Conservation (phyloP, 768 basidiomycete species). For the Mycena alexandri region DNA sequence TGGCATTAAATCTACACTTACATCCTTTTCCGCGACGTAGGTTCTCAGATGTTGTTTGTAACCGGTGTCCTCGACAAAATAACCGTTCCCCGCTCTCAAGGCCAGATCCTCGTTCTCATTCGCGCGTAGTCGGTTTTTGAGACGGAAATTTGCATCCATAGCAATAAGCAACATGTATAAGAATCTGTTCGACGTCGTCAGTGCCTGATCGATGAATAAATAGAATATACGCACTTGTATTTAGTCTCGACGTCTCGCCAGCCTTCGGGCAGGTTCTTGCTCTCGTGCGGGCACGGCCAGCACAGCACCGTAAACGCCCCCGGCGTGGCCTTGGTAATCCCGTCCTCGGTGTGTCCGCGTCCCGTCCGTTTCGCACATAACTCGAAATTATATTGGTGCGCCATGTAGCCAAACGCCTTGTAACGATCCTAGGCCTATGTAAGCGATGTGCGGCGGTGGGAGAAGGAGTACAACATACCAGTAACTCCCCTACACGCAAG, state of each 20-base stretch:
- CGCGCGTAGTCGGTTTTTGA: slow-evolving; percentile 29
- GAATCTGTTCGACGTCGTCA: slow-evolving; percentile 9
- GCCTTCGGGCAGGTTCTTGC: slow-evolving; percentile 37
- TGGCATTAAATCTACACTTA: background rate
- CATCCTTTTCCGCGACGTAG: slow-evolving; percentile 25
- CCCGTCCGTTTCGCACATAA: slow-evolving; percentile 11
- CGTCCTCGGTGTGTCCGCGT: slow-evolving; percentile 17
- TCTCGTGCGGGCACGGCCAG: slow-evolving; percentile 40
- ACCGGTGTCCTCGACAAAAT: slow-evolving; percentile 25
- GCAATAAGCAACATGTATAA: slow-evolving; percentile 38
- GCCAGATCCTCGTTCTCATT: slow-evolving; percentile 35
- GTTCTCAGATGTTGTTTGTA: slow-evolving; percentile 22
- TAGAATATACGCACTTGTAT: background rate
- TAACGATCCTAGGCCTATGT: slow-evolving; percentile 26
- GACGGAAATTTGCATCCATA: no score
- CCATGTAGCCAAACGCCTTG: slow-evolving; percentile 4
- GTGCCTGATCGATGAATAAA: background rate
- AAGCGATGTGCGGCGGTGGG: no score
- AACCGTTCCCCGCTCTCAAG: slow-evolving; percentile 28
- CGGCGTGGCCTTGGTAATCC: slow-evolving; percentile 13
- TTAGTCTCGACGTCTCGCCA: slow-evolving; percentile 26
- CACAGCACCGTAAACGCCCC: slow-evolving; percentile 34
- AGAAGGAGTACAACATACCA: slow-evolving; percentile 2
- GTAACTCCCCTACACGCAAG: background rate
- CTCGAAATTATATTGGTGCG: background rate